A percentile compares a stretch with the other conserved stretches of the same genome.
These are phyloP conservation scores for Prunus fruticosa DNA, from an alignment of 306 rosid genomes.

Conservation along the genomic window DNA sequence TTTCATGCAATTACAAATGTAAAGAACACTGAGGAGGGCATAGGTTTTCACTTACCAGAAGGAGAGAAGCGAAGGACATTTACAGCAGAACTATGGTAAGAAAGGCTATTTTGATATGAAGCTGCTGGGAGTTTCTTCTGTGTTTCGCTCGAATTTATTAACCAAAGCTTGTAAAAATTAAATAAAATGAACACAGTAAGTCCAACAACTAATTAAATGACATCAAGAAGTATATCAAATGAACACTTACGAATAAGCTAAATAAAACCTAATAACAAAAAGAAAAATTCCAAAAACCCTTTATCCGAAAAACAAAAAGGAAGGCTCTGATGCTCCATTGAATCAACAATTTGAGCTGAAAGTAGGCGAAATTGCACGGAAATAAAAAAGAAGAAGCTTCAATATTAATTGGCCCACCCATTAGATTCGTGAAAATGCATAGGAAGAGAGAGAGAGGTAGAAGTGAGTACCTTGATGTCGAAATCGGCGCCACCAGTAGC, in stretches of 20 bases:
- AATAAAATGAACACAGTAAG: slow-evolving; percentile 17
- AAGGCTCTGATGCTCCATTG: not conserved
- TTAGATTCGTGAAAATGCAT: not conserved
- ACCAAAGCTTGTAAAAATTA: slow-evolving; percentile 63
- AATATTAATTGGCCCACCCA: not conserved
- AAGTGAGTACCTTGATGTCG: slow-evolving; percentile 71
- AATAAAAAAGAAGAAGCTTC: not conserved
- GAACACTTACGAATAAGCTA: not conserved
- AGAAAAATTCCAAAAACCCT: not conserved
- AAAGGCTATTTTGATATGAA: slow-evolving; percentile 61
- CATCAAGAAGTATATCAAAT: not conserved
- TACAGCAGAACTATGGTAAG: slow-evolving; percentile 77
- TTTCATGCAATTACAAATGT: not conserved
- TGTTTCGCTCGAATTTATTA: slow-evolving; percentile 43
- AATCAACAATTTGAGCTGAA: not conserved
- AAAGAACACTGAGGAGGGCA: not conserved
- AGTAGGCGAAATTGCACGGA: not conserved
- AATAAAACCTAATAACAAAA: not conserved
- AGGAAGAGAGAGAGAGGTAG: not conserved
- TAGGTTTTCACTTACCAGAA: slow-evolving; percentile 47
- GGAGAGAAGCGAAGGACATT: slow-evolving; percentile 79
- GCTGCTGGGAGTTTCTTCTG: slow-evolving; percentile 63
- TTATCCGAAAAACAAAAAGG: not conserved
- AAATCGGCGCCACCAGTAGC: slow-evolving; percentile 99
- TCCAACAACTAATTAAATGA: not conserved